Conservation (phyloP, 768 basidiomycete species). For the Boletus bicolor region DNA sequence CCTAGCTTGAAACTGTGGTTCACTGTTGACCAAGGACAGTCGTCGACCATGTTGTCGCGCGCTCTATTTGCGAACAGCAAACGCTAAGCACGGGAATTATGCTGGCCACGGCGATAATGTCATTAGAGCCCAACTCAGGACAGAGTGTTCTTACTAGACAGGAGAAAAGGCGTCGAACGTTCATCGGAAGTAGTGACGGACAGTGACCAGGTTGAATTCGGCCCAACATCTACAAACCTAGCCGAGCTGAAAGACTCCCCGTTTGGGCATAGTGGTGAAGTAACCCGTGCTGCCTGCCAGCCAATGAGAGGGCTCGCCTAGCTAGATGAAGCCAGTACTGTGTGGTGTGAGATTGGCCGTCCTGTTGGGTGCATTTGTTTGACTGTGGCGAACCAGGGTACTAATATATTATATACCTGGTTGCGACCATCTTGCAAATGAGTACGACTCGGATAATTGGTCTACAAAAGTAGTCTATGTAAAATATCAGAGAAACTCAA, state of each 20-base stretch:
- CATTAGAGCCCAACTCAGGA: background rate
- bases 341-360: background rate
- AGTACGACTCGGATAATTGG: too few species aligned
- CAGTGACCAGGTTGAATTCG: background rate
- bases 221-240: too few species aligned
- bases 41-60: background rate
- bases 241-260: too few species aligned
- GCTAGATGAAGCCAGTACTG: background rate
- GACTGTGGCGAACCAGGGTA: too few species aligned
- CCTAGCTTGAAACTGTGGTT: background rate
- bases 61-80: background rate
- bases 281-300: too few species aligned
- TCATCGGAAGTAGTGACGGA: background rate
- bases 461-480: too few species aligned
- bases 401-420: background rate
- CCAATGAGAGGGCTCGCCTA: too few species aligned
- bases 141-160: background rate
- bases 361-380: background rate
- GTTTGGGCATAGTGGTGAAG: too few species aligned
- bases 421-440: conserved; percentile 2
- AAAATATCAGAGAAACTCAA: too few species aligned
- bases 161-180: background rate
- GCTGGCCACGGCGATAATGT: background rate
- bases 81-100: background rate
- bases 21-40: background rate